phyloP scores from a whole-genome alignment of 2,329 filamentous ascomycete genomes.

The Xylariaceae sp. region DNA sequence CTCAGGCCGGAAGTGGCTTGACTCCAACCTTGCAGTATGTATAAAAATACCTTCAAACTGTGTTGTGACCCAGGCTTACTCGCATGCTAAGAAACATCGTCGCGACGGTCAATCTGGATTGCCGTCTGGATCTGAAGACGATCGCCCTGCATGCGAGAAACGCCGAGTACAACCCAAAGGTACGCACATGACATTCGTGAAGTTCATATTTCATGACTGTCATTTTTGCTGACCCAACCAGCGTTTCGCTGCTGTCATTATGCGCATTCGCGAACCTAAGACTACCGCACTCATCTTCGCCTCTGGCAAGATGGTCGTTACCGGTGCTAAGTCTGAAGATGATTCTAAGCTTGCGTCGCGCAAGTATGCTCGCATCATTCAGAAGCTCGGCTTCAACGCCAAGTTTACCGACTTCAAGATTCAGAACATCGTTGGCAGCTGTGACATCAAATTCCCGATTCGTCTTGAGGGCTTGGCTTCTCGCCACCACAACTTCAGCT shows the following conservation, averaged over 20 bases:
- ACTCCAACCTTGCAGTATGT: slow-evolving; percentile 96
- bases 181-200: slow-evolving; percentile 43
- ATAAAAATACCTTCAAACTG: slow-evolving; percentile 43
- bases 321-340: slow-evolving; percentile 95
- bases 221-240: slow-evolving; percentile 38
- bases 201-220: slow-evolving; percentile 13
- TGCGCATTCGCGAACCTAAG: slow-evolving; percentile 99
- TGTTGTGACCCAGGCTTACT: slow-evolving; percentile 50
- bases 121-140: slow-evolving; percentile 95
- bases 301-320: slow-evolving; percentile 98
- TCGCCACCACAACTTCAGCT: slow-evolving; percentile 98
- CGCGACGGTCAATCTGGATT: slow-evolving; percentile 96
- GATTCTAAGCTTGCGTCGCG: slow-evolving; percentile 94
- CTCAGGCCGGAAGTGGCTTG: slow-evolving; percentile 78
- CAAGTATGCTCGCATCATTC: slow-evolving; percentile 98
- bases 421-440: slow-evolving; percentile 97
- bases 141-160: slow-evolving; percentile 97
- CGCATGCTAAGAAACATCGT: slow-evolving; percentile 79
- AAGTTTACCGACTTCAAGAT: slow-evolving; percentile 99
- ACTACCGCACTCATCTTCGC: slow-evolving; percentile 98
- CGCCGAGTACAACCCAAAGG: slow-evolving; percentile 98
- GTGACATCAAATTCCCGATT: slow-evolving; percentile 99
- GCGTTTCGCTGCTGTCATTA: slow-evolving; percentile 99
- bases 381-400: slow-evolving; percentile 98
- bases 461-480: slow-evolving; percentile 92